phyloP scores from a whole-genome alignment of 495 filamentous ascomycete species.

The Neurospora sp. region DNA sequence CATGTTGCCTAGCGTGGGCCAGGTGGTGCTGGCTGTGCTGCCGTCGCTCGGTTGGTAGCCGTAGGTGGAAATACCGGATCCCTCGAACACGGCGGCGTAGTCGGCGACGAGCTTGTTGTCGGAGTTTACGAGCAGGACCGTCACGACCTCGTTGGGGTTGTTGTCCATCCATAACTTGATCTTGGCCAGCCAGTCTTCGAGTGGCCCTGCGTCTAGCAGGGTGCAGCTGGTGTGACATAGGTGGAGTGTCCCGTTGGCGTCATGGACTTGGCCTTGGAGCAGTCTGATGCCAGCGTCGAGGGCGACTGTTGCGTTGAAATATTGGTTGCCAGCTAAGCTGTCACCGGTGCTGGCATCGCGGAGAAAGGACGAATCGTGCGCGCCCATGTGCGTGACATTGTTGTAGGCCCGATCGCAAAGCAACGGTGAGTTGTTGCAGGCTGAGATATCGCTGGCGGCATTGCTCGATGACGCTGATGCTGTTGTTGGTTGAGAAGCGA shows the following conservation, averaged over 20 bases:
- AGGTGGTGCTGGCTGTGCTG: constrained; percentile 36
- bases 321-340: constrained; percentile 55
- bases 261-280: constrained; percentile 60
- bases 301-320: constrained; percentile 51
- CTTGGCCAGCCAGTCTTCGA: constrained; percentile 44
- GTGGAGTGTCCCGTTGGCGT: constrained; percentile 36
- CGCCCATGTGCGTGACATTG: constrained; percentile 57
- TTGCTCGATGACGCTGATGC: constrained; percentile 8
- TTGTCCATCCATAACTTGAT: constrained; percentile 56
- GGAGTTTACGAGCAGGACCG: constrained; percentile 58
- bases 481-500: background rate
- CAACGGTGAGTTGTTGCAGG: constrained; percentile 58
- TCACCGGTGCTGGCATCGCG: constrained; percentile 40
- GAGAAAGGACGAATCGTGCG: constrained; percentile 61
- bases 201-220: constrained; percentile 53
- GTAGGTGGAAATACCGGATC: constrained; percentile 46
- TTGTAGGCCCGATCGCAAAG: constrained; percentile 53
- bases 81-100: constrained; percentile 45
- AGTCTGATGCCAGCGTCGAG: constrained; percentile 59
- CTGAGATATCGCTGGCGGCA: constrained; percentile 11
- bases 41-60: constrained; percentile 41
- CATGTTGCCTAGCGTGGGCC: constrained; percentile 56
- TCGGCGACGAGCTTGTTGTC: constrained; percentile 39
- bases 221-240: constrained; percentile 59
- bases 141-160: constrained; percentile 59